Conservation (phyloP, 2,329 filamentous ascomycete genomes). For the Fusarium caatingaense region DNA sequence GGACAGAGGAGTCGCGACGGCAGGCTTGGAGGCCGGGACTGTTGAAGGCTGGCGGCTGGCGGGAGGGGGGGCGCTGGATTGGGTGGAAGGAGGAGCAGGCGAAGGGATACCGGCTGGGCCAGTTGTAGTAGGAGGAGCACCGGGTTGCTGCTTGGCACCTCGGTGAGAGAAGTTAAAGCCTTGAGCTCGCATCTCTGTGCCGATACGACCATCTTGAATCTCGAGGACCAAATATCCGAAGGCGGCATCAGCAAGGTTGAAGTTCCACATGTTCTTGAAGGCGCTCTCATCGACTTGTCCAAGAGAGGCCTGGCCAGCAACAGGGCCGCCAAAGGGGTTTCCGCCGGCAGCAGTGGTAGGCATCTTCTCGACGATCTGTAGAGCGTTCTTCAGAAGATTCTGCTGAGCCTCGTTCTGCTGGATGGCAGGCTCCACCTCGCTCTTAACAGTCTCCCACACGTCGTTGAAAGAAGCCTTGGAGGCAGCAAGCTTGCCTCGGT, state of each 20-base stretch:
- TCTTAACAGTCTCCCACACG: constrained; percentile 98
- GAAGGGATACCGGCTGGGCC: constrained; percentile 48
- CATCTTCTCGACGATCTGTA: constrained; percentile 98
- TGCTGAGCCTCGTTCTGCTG: constrained; percentile 94
- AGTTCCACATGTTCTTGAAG: constrained; percentile 99
- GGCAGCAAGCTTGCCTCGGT: constrained; percentile 96
- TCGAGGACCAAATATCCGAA: constrained; percentile 97
- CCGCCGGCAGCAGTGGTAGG: constrained; percentile 92
- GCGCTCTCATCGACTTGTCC: constrained; percentile 98
- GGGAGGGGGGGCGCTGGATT: constrained; percentile 50
- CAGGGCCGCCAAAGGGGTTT: constrained; percentile 93
- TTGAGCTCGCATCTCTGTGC: constrained; percentile 98
- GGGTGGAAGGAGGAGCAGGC: constrained; percentile 53
- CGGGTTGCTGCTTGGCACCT: constrained; percentile 78
- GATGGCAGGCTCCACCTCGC: constrained; percentile 94
- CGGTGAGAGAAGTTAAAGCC: constrained; percentile 99
- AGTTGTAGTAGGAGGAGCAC: constrained; percentile 49
- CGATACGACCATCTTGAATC: constrained; percentile 94
- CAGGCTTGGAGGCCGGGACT: constrained; percentile 57
- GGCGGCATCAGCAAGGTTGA: constrained; percentile 96
- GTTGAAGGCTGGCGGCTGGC: constrained; percentile 53
- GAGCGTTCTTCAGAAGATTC: constrained; percentile 87
- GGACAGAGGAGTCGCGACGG: no score
- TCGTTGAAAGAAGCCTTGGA: constrained; percentile 99
- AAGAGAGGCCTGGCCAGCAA: constrained; percentile 75